Evolutionary conservation across 106 monocot genomes (phyloP).

Genomic region (Chionographis japonica): DNA sequence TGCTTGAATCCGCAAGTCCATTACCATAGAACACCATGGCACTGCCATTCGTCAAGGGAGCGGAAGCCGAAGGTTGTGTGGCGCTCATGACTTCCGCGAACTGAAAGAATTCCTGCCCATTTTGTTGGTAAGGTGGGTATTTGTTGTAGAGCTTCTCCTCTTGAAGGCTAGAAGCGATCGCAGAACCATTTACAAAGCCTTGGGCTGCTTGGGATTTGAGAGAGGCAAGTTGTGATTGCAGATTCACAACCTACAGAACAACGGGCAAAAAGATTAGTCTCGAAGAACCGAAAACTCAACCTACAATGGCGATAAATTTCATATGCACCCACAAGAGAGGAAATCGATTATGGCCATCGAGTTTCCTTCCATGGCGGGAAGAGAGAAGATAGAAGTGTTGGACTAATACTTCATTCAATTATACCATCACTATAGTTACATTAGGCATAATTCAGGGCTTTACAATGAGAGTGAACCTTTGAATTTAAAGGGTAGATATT

Average conservation of each 20-base stretch:
- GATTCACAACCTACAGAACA: slow-evolving; percentile 55
- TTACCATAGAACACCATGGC: slow-evolving; percentile 17
- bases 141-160: slow-evolving; percentile 26
- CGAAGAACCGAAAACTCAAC: too few relatives aligned
- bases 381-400: too few relatives aligned
- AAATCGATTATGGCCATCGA: too few relatives aligned
- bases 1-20: slow-evolving; percentile 8
- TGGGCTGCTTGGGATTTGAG: slow-evolving; percentile 57
- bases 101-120: slow-evolving; percentile 13
- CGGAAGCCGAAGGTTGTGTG: neutral
- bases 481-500: too few relatives aligned
- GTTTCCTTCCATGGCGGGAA: too few relatives aligned
- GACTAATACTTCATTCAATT: too few relatives aligned
- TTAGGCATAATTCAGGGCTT: too few relatives aligned
- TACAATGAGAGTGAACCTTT: too few relatives aligned
- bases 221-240: slow-evolving; percentile 73
- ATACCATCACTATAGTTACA: too few relatives aligned
- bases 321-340: too few relatives aligned
- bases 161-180: slow-evolving; percentile 16
- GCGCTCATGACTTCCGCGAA: neutral
- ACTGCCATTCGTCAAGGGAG: slow-evolving; percentile 18
- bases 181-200: slow-evolving; percentile 19
- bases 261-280: neutral
- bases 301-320: neutral
- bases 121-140: slow-evolving; percentile 19